A percentile compares a stretch with the other conserved stretches of the same genome.
phyloP scores from a whole-genome alignment of 2,329 filamentous ascomycete species.

The Calonectria pteridis region DNA sequence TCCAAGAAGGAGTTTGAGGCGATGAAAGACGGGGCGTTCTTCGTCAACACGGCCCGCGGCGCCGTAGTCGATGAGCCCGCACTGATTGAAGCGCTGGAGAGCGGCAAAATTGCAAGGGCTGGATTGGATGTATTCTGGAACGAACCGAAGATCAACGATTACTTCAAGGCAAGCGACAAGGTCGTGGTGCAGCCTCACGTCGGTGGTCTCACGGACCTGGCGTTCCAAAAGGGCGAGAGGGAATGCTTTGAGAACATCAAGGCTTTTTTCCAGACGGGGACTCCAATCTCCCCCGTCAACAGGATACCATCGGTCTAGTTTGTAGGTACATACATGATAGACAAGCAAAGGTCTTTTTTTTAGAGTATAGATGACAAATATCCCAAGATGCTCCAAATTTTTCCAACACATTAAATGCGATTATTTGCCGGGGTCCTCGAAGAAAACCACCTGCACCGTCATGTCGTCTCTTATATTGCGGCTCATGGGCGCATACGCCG shows the following conservation, averaged over 20 bases:
- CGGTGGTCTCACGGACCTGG: conserved; percentile 58
- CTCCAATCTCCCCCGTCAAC: conserved; percentile 54
- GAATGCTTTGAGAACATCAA: conserved; percentile 62
- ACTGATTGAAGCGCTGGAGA: conserved; percentile 59
- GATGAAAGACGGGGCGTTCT: conserved; percentile 61
- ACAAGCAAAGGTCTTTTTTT: neutral
- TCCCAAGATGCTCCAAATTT: conserved; percentile 65
- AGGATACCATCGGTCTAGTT: conserved; percentile 11
- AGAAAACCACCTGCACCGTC: conserved; percentile 86
- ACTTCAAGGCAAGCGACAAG: conserved; percentile 55
- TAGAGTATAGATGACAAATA: conserved; percentile 65
- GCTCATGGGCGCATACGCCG: conserved; percentile 77
- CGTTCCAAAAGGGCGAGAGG: conserved; percentile 56
- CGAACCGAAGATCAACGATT: conserved; percentile 57
- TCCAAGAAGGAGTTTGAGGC: conserved; percentile 53
- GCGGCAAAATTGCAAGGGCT: conserved; percentile 58
- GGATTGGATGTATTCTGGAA: conserved; percentile 62
- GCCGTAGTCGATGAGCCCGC: conserved; percentile 62
- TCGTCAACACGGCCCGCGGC: conserved; percentile 66
- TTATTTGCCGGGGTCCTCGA: conserved; percentile 44
- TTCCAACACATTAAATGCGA: too few relatives aligned
- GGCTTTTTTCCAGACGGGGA: conserved; percentile 53
- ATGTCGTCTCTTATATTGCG: conserved; percentile 78
- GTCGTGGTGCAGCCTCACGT: conserved; percentile 60
- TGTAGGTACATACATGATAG: neutral